Percentiles rank a stretch among this genome's conserved stretches.
These are phyloP conservation scores for Tephrocybe rancida DNA, from an alignment of 768 basidiomycete species.

Conservation along the genomic window DNA sequence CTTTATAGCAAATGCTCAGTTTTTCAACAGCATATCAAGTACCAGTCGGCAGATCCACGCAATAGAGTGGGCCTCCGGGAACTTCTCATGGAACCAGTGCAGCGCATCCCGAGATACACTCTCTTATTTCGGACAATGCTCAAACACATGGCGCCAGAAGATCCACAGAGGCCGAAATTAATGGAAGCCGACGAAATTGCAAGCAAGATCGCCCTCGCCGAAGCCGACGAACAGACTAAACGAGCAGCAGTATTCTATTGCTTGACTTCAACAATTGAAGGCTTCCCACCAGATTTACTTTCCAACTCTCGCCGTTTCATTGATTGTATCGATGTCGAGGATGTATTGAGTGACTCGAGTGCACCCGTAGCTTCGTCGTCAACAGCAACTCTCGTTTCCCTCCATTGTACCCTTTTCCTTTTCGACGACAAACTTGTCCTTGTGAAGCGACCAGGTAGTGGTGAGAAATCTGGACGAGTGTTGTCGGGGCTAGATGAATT, in stretches of 20 bases:
- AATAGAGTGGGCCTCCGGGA: constrained; percentile 90
- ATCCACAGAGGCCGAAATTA: constrained; percentile 78
- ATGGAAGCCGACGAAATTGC: constrained; percentile 87
- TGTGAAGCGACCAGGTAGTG: constrained; percentile 79
- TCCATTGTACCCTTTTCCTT: constrained; percentile 89
- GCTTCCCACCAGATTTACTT: constrained; percentile 89
- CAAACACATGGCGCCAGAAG: constrained; percentile 80
- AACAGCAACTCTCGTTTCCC: constrained; percentile 38
- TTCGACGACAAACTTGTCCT: constrained; percentile 95
- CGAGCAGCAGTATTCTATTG: constrained; percentile 88
- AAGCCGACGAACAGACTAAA: constrained; percentile 90
- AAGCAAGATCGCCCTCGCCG: constrained; percentile 87
- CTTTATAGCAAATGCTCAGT: constrained; percentile 8
- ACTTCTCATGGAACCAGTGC: constrained; percentile 94
- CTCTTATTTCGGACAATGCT: constrained; percentile 92
- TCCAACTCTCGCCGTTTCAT: constrained; percentile 87
- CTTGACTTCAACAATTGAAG: constrained; percentile 82
- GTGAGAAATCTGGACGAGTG: constrained; percentile 72
- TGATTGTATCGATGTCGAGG: constrained; percentile 93
- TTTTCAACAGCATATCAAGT: constrained; percentile 75
- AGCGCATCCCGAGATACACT: constrained; percentile 93
- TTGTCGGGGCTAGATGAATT: constrained; percentile 79
- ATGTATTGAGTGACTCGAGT: constrained; percentile 58
- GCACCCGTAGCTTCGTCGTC: constrained; percentile 46
- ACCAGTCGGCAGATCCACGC: constrained; percentile 68